Evolutionary conservation across 176 grass and related monocot species (phyloP).

Genomic region (Bonia amplexicaulis): DNA sequence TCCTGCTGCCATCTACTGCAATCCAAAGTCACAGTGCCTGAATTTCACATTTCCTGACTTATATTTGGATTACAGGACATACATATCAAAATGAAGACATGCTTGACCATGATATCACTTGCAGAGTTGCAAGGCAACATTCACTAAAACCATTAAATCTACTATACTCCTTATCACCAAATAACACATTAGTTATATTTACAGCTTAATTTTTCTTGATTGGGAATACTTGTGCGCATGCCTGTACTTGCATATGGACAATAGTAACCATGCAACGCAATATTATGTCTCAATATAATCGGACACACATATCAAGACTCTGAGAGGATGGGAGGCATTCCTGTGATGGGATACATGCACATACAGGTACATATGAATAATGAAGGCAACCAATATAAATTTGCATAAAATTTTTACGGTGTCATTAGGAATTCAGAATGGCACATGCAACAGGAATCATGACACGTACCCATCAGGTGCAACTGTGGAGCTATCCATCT

Average conservation of each 20-base stretch:
- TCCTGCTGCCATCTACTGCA: background rate
- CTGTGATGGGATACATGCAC: background rate
- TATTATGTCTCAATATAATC: background rate
- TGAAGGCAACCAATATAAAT: background rate
- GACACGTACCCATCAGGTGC: slow-evolving; percentile 61
- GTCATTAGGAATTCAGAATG: background rate
- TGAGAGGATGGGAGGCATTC: background rate
- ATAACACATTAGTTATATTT: background rate
- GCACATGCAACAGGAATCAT: background rate
- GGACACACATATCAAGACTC: background rate
- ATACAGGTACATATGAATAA: background rate
- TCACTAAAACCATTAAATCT: background rate
- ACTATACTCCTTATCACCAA: background rate
- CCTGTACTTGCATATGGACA: background rate
- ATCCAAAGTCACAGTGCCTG: background rate
- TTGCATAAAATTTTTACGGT: background rate
- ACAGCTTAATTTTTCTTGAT: background rate
- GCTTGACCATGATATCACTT: background rate
- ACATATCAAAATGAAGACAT: background rate
- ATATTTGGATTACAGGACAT: background rate
- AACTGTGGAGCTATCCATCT: slow-evolving; percentile 43
- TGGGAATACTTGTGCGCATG: background rate
- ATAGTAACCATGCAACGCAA: background rate
- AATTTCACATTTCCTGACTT: background rate
- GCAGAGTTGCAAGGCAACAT: background rate